Conservation (phyloP, 805 yeast species). For the Spathaspora gorwiae region DNA sequence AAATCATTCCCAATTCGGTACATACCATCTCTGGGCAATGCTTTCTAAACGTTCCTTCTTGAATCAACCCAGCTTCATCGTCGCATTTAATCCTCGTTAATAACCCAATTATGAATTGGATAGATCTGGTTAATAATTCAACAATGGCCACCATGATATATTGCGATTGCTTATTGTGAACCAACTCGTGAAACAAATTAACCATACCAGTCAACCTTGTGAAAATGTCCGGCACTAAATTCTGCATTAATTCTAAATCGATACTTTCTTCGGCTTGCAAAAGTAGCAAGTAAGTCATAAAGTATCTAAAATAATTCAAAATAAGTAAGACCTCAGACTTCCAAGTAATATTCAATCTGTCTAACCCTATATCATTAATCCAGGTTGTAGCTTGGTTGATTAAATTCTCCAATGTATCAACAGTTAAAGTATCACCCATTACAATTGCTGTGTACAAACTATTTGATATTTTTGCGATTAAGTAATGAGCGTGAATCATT, state of each 20-base stretch:
- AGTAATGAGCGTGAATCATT: conserved; percentile 20
- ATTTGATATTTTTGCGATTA: conserved; percentile 23
- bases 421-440: conserved; percentile 15
- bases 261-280: conserved; percentile 32
- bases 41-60: background rate
- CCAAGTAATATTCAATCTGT: conserved; percentile 8
- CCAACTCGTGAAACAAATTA: conserved; percentile 2
- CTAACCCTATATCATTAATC: conserved; percentile 16
- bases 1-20: conserved; percentile 3
- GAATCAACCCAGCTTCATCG: background rate
- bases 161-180: conserved; percentile 7
- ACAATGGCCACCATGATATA: conserved; percentile 22
- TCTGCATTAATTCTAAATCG: background rate
- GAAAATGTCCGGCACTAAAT: conserved; percentile 8
- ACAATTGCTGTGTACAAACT: conserved; percentile 19
- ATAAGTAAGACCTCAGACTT: conserved; percentile 17
- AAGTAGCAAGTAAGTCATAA: conserved; percentile 23
- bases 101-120: conserved; percentile 31
- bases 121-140: conserved; percentile 25
- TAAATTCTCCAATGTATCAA: conserved; percentile 17
- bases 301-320: conserved; percentile 25
- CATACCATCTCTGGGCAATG: background rate
- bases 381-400: conserved; percentile 22
- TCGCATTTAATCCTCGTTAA: conserved; percentile 19
- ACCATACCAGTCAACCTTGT: conserved; percentile 4